These are phyloP conservation scores for Perkinsus chesapeaki DNA, from an alignment of 169 alveolate species.

Conservation along the genomic window DNA sequence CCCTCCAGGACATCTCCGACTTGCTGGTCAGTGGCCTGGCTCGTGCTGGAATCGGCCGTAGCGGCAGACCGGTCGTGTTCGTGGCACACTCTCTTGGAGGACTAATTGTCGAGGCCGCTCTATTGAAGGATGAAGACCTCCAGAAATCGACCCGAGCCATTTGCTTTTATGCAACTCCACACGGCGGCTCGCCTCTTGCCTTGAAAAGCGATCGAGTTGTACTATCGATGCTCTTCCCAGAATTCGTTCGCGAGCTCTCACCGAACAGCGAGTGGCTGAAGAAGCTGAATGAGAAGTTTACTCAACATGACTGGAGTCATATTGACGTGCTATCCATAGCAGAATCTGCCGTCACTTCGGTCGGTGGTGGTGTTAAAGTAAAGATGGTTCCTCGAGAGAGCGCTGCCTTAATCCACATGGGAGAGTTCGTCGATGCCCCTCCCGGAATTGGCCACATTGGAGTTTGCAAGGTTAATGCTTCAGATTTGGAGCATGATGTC, in stretches of 20 bases:
- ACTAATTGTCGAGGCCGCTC: background rate
- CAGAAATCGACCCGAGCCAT: background rate
- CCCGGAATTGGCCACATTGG: background rate
- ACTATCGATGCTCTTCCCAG: background rate
- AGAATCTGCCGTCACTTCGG: background rate
- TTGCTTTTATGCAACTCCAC: background rate
- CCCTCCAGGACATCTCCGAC: background rate
- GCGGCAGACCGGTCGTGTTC: background rate
- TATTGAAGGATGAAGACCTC: background rate
- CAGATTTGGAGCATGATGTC: background rate
- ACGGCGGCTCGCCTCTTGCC: background rate
- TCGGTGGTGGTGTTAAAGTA: background rate
- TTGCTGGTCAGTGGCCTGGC: background rate
- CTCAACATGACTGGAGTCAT: background rate
- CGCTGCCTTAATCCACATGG: background rate
- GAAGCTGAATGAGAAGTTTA: background rate
- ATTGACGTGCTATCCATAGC: background rate
- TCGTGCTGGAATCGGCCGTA: background rate
- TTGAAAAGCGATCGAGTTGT: background rate
- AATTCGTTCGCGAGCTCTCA: background rate
- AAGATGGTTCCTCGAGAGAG: background rate
- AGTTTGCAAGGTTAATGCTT: background rate
- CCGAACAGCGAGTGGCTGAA: background rate
- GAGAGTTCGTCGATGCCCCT: background rate
- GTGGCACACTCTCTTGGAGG: background rate